Evolutionary conservation across 176 grass and related monocot genomes (phyloP).

Genomic region (Eremochloa ophiuroides): DNA sequence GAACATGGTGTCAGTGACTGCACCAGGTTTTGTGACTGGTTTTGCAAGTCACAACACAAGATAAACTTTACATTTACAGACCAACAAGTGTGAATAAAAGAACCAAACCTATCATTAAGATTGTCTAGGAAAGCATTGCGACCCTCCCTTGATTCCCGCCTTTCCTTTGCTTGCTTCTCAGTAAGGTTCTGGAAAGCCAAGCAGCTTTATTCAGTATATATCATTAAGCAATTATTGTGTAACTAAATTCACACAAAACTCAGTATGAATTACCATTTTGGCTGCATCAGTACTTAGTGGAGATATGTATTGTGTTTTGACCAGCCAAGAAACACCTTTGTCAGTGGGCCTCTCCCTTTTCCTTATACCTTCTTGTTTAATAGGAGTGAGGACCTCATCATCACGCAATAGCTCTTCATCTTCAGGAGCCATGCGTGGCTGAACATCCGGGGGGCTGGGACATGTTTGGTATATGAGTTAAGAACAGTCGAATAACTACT

Average conservation of each 20-base stretch:
- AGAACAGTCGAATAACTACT: slow-evolving; percentile 15
- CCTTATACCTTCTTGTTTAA: slow-evolving; percentile 90
- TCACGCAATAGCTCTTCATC: slow-evolving; percentile 91
- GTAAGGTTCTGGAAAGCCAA: slow-evolving; percentile 67
- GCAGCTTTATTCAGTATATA: slow-evolving; percentile 13
- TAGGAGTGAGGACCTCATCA: slow-evolving; percentile 78
- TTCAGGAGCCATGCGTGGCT: slow-evolving; percentile 51
- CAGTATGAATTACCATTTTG: slow-evolving; percentile 57
- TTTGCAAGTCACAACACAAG: slow-evolving; percentile 10
- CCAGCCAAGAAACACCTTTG: slow-evolving; percentile 96
- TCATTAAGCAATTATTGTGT: background rate
- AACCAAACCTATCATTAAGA: slow-evolving; percentile 67
- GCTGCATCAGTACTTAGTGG: slow-evolving; percentile 80
- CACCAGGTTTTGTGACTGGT: slow-evolving; percentile 13
- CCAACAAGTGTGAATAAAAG: slow-evolving; percentile 19
- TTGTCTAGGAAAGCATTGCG: slow-evolving; percentile 81
- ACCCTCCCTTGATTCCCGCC: slow-evolving; percentile 72
- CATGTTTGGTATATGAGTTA: slow-evolving; percentile 12
- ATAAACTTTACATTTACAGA: slow-evolving; percentile 11
- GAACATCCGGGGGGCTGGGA: slow-evolving; percentile 57
- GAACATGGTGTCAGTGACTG: slow-evolving; percentile 26
- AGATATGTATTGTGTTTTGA: slow-evolving; percentile 99
- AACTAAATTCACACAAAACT: slow-evolving; percentile 34
- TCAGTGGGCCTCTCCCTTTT: slow-evolving; percentile 94
- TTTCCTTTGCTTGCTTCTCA: slow-evolving; percentile 99